Percentiles rank a stretch among this genome's conserved stretches.
Conservation (phyloP, 441 rosid genomes). For the Capsella rubella region DNA sequence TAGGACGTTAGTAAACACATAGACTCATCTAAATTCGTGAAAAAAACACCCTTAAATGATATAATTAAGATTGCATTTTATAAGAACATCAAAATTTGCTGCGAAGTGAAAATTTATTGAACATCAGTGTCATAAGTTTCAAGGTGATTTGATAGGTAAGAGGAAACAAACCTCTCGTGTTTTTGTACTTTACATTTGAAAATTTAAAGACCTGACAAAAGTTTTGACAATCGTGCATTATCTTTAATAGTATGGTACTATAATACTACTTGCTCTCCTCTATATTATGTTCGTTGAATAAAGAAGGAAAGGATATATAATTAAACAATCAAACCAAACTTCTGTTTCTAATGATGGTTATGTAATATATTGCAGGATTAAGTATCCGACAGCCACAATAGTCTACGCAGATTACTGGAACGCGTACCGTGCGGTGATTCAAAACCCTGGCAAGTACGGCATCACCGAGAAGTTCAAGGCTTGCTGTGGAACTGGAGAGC, state of each 20-base stretch:
- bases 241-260: not conserved
- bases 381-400: constrained; percentile 63
- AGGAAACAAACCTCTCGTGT: not conserved
- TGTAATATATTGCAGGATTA: constrained; percentile 38
- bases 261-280: not conserved
- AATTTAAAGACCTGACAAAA: not conserved
- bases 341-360: not conserved
- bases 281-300: not conserved
- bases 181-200: not conserved
- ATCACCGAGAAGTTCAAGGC: constrained; percentile 76
- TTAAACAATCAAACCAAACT: no score
- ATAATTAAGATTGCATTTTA: not conserved
- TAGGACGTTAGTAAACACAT: no score
- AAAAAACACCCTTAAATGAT: not conserved
- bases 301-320: no score
- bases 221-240: not conserved
- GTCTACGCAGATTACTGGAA: constrained; percentile 80
- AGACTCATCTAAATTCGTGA: not conserved
- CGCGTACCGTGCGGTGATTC: constrained; percentile 64
- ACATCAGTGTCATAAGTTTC: not conserved
- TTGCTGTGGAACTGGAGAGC: constrained; percentile 81
- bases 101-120: not conserved
- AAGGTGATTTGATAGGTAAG: not conserved
- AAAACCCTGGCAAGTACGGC: constrained; percentile 60
- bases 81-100: not conserved